These are phyloP conservation scores for Fusarium bactridioides DNA, from an alignment of 2,329 filamentous ascomycete species.

Conservation along the genomic window DNA sequence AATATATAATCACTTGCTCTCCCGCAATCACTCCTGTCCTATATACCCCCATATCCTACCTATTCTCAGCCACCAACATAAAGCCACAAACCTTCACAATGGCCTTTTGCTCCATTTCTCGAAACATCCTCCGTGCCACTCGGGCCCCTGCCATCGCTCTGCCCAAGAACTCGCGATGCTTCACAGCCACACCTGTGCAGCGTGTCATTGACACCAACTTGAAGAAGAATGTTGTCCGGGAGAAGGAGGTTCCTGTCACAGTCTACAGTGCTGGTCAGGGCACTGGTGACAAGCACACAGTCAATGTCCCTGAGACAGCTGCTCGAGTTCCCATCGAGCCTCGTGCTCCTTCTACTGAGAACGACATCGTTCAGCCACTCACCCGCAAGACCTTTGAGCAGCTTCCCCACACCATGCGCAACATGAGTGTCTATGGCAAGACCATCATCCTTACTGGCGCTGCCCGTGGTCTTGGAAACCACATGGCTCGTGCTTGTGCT, in stretches of 20 bases:
- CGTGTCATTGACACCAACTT: constrained; percentile 50
- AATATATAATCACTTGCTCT: constrained; percentile 14
- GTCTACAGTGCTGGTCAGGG: constrained; percentile 58
- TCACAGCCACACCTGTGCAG: constrained; percentile 44
- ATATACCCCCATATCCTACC: neutral
- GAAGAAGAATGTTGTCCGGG: constrained; percentile 62
- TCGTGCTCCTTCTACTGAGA: constrained; percentile 50
- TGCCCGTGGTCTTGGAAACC: constrained; percentile 78
- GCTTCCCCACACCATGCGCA: constrained; percentile 72
- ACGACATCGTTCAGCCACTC: constrained; percentile 60
- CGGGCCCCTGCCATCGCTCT: constrained; percentile 43
- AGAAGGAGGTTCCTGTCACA: constrained; percentile 65
- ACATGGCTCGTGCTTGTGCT: constrained; percentile 80
- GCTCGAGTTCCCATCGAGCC: constrained; percentile 54
- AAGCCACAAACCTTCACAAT: constrained; percentile 40
- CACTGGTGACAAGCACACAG: constrained; percentile 61
- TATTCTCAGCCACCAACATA: constrained; percentile 1
- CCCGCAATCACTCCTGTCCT: neutral
- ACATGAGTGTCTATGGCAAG: constrained; percentile 74
- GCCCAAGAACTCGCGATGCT: constrained; percentile 43
- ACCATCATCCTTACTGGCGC: constrained; percentile 77
- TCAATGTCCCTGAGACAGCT: constrained; percentile 57
- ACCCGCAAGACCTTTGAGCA: constrained; percentile 60
- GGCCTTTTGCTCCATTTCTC: constrained; percentile 44
- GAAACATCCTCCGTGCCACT: constrained; percentile 47